Conservation (phyloP, 2,329 filamentous ascomycete species). For the Aureobasidium sp. region DNA sequence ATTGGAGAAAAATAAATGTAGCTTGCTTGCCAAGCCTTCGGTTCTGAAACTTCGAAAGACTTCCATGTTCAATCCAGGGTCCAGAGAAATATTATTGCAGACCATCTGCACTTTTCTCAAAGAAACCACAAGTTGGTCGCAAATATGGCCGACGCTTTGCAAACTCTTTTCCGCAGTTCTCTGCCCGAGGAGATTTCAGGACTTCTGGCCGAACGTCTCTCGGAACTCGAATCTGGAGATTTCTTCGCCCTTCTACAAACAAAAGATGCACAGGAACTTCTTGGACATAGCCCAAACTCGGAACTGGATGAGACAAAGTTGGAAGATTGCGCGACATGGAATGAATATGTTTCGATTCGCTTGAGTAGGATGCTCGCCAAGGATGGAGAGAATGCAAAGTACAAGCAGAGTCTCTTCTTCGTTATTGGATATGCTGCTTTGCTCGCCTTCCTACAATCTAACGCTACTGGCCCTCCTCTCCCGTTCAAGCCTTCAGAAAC, state of each 20-base stretch:
- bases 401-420: constrained; percentile 39
- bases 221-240: constrained; percentile 36
- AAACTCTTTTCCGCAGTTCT: constrained; percentile 34
- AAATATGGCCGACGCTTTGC: constrained; percentile 30
- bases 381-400: constrained; percentile 26
- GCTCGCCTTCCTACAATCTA: constrained; percentile 75
- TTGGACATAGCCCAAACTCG: constrained; percentile 34
- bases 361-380: constrained; percentile 33
- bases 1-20: too few species aligned
- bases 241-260: constrained; percentile 35
- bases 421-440: constrained; percentile 62
- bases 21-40: not conserved
- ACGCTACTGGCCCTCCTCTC: constrained; percentile 81
- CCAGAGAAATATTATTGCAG: constrained; percentile 10
- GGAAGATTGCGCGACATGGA: constrained; percentile 36
- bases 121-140: not conserved
- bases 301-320: constrained; percentile 26
- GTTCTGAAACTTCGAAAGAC: not conserved
- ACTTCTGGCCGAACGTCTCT: constrained; percentile 32
- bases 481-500: constrained; percentile 46
- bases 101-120: not conserved
- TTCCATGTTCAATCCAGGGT: constrained; percentile 3
- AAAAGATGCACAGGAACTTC: constrained; percentile 34
- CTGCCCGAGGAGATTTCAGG: constrained; percentile 37
- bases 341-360: constrained; percentile 40